Evolutionary conservation across 1,284 basidiomycete species (phyloP), one percentile per base, ranked within the genome.

Genomic region (Boletus mariae): DNA sequence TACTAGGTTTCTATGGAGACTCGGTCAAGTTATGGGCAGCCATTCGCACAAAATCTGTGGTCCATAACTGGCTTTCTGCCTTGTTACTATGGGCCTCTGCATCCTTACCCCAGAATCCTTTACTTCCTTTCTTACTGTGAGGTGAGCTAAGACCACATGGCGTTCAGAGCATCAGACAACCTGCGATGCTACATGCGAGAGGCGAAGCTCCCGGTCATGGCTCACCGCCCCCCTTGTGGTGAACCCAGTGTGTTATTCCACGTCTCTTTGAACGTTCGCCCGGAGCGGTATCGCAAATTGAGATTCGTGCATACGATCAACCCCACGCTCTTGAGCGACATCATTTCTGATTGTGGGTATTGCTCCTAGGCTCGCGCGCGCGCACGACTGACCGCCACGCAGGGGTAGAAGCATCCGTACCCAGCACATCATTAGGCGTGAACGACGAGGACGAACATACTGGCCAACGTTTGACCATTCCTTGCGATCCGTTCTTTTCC

Each of bases 201-300:
- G 45, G 76, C 78, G 15, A 63, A 50, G 6, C 75, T 86, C 20
- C 84, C 85, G 0, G 54, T 52, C 7, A 77, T 86, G 72, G 59
- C 59, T 15, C 66, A 74, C 40, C 67, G 70, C 51, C 56, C 66
- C 20, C 60, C 59, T 41, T 53, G 73, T 2, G 49, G 60, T 7
- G 76, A 75, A 26, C 73, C 78, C 31, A 29, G 31, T 53, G 78
- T 73, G 58, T 74, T 73, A 53, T 76, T 79, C 59, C 58, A 63
- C 23, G 77, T 78, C 59, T 54, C 64, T 34, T 68, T 85, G 13
- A 66, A 69, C 20, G 66, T 81, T 44, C 72, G 71, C 35, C 74
- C 78, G 8, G 78, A 82, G 54, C 58, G 64, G 28, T 78, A 75
- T 62, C 72, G 84, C 56, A 71, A 71, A 50, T 65, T 85, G 11